Conservation (phyloP, 2,329 filamentous ascomycete genomes). For the Verticillium isaacii region DNA sequence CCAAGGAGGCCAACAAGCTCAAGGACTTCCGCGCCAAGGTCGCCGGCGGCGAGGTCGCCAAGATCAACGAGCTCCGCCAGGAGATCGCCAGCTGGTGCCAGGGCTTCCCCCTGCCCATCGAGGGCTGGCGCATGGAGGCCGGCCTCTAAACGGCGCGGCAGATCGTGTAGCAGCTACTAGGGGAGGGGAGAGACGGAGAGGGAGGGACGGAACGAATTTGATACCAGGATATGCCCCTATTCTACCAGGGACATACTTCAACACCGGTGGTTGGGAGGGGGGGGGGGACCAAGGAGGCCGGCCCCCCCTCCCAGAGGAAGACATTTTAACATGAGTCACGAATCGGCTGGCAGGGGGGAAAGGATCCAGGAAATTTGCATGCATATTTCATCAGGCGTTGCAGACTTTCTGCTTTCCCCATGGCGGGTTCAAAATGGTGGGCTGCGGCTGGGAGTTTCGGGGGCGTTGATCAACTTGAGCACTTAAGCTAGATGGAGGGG, state of each 20-base stretch:
- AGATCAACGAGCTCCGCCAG: slow-evolving; percentile 81
- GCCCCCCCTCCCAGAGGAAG: background rate
- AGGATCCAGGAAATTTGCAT: background rate
- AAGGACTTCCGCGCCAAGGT: slow-evolving; percentile 99
- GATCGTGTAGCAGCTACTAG: background rate
- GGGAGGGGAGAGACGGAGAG: background rate
- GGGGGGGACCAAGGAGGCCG: slow-evolving; percentile 8
- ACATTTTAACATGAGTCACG: slow-evolving; percentile 9
- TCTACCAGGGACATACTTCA: slow-evolving; percentile 2
- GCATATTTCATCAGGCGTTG: slow-evolving; percentile 3
- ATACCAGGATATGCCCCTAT: slow-evolving; percentile 1
- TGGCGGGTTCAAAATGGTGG: background rate
- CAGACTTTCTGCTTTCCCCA: background rate
- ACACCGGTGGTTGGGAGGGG: slow-evolving; percentile 7
- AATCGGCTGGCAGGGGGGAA: background rate
- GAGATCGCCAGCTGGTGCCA: slow-evolving; percentile 86
- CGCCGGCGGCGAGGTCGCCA: slow-evolving; percentile 67
- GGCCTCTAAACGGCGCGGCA: slow-evolving; percentile 41
- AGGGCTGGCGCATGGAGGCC: slow-evolving; percentile 62
- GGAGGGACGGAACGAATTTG: background rate
- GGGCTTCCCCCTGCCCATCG: slow-evolving; percentile 87
- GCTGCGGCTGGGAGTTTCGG: slow-evolving; percentile 2
- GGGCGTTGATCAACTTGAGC: slow-evolving; percentile 5
- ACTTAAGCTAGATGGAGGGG: slow-evolving; percentile 3
- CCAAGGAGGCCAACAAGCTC: slow-evolving; percentile 98